Percentiles rank a stretch among this genome's conserved stretches.
phyloP scores from a whole-genome alignment of 208 protist genomes.

The Trypanosoma platydactyli region DNA sequence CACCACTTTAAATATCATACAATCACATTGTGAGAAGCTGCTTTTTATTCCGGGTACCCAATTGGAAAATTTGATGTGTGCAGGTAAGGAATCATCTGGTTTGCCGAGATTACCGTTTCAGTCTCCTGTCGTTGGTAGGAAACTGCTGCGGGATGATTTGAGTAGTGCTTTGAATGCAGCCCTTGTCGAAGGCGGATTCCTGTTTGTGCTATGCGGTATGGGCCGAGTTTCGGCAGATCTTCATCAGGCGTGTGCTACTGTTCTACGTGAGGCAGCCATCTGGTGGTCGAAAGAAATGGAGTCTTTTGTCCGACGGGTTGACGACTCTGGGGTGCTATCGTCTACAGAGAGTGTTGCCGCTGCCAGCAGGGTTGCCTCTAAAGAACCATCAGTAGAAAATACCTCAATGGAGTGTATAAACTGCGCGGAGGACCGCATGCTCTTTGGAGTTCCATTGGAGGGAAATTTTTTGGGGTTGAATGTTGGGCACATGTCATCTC shows the following conservation, averaged over 20 bases:
- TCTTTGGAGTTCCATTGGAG: too few relatives aligned
- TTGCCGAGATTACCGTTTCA: constrained; percentile 1
- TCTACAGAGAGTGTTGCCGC: neutral
- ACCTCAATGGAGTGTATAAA: too few relatives aligned
- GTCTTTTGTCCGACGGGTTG: neutral
- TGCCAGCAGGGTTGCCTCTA: neutral
- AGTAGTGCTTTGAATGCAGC: constrained; percentile 22
- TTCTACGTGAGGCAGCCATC: constrained; percentile 39
- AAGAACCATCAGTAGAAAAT: neutral
- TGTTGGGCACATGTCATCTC: neutral
- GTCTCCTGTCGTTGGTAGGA: neutral
- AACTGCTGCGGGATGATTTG: neutral
- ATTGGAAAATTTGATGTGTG: neutral
- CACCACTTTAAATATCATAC: constrained; percentile 1
- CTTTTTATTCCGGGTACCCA: neutral
- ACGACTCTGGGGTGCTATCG: neutral
- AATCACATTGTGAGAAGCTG: constrained; percentile 8
- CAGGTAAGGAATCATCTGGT: neutral
- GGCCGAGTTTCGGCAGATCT: constrained; percentile 48
- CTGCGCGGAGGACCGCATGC: too few relatives aligned
- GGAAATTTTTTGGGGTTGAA: neutral
- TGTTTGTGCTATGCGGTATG: constrained; percentile 61
- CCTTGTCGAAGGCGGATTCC: constrained; percentile 44
- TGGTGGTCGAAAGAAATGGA: constrained; percentile 47
- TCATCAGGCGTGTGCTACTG: constrained; percentile 42